phyloP scores from a whole-genome alignment of 1,139 yeast species.

The Pneumocystis carinii region DNA sequence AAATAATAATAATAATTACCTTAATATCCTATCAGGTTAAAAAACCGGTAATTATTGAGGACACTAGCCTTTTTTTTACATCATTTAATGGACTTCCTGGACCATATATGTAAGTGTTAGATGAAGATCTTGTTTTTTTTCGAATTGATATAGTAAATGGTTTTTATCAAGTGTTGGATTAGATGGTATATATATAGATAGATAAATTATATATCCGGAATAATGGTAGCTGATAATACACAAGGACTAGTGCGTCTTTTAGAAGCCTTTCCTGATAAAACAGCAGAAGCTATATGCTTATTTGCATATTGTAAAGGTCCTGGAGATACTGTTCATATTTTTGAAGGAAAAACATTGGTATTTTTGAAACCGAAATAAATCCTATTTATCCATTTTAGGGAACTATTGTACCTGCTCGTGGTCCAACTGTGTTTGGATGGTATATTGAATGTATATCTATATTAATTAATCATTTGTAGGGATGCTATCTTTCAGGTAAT shows the following conservation, averaged over 20 bases:
- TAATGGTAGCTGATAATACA: neutral
- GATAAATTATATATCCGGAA: neutral
- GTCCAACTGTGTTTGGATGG: constrained; percentile 83
- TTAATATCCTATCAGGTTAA: constrained; percentile 20
- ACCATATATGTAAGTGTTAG: constrained; percentile 38
- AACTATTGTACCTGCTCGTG: constrained; percentile 56
- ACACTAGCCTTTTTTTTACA: constrained; percentile 73
- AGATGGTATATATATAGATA: constrained; percentile 30
- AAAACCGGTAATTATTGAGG: constrained; percentile 88
- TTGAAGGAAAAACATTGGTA: constrained; percentile 53
- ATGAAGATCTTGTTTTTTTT: neutral
- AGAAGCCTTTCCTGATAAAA: constrained; percentile 63
- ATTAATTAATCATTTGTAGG: neutral
- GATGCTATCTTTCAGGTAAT: constrained; percentile 11
- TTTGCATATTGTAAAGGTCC: constrained; percentile 85
- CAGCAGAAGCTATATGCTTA: constrained; percentile 81
- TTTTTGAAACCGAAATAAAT: neutral
- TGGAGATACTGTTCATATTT: constrained; percentile 50
- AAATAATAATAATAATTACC: neutral
- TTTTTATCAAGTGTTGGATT: constrained; percentile 60
- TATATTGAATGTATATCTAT: constrained; percentile 28
- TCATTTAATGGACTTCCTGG: constrained; percentile 85
- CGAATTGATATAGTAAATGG: constrained; percentile 51
- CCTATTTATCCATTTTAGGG: constrained; percentile 29
- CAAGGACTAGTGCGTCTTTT: constrained; percentile 50